Base-by-base conservation (phyloP, 495 filamentous ascomycete species). In the Aspergillus carlsbadensis region DNA sequence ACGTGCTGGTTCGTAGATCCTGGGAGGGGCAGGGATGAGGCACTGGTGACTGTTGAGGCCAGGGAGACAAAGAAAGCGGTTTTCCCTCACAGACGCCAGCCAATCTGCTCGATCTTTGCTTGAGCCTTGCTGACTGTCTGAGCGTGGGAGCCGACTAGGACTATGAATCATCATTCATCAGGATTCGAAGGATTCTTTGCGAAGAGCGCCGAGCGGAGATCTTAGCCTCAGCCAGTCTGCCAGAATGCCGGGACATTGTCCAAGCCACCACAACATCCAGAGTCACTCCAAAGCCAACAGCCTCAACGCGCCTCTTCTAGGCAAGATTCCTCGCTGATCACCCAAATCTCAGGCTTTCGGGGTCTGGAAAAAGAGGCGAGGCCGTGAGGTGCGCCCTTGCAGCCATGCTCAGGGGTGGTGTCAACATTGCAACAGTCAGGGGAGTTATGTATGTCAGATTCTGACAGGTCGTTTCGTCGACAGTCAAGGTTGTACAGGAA, bases 1-100 rank as follows among this genome's bases (percentile, higher is more conserved):
- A 68, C 65, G 68, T 71, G 66, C 58, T 41, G 46, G 57, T 57
- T 65, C 54, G 68, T 66, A 65, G 70, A 71, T 73, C 66, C 58
- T 51, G 33, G 36, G 26, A 48, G 39, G 52, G 46, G 26, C 31
- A 37, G 47, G 47, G 47, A 20, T 24, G 20, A 31, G 42, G 22
- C 41, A 24, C 41, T 24, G 18, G 18, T 7, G 20, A 24, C 41
- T 24, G 18, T 18, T 7, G 20, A 24, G 41, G 41, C 21, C 20
- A 31, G 11, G 47, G 36, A 47, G 54, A 43, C 24, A 45, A 50
- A 54, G 54, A 17, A 49, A 56, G 17, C 21, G 39, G 37, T 5
- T 20, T 53, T 52, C 26, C n/a, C 39, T 18, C 20, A 29, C 3
- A 43, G 21, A 29, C 10, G n/a, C 21, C 42, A 45, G 14, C 42